These are phyloP conservation scores for Daldinia loculata DNA, from an alignment of 495 filamentous ascomycete genomes.

Conservation along the genomic window DNA sequence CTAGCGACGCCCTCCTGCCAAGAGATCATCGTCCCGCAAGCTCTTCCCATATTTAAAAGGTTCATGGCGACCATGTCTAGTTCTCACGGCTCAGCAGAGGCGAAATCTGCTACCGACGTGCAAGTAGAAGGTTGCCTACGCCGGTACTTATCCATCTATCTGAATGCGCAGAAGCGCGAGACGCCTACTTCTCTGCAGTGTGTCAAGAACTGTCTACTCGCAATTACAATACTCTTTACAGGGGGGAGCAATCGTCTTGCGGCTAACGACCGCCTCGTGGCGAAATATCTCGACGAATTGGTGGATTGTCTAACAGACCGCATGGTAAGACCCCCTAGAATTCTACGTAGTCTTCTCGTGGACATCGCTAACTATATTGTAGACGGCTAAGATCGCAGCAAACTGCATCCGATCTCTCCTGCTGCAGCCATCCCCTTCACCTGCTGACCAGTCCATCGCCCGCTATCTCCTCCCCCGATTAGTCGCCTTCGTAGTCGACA, in stretches of 20 bases:
- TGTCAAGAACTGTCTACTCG: constrained; percentile 91
- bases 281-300: constrained; percentile 75
- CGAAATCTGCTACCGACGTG: constrained; percentile 52
- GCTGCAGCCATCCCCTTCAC: constrained; percentile 67
- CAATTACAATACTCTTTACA: constrained; percentile 87
- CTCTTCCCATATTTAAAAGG: constrained; percentile 89
- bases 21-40: constrained; percentile 85
- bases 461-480: constrained; percentile 79
- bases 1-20: constrained; percentile 88
- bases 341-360: constrained; percentile 25
- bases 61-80: constrained; percentile 79
- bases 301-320: constrained; percentile 83
- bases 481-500: constrained; percentile 74
- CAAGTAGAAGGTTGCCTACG: constrained; percentile 76
- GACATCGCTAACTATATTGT: background rate
- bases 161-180: constrained; percentile 84
- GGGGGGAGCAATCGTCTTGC: constrained; percentile 75
- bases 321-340: constrained; percentile 57
- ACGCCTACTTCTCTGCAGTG: constrained; percentile 80
- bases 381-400: constrained; percentile 87
- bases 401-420: constrained; percentile 87
- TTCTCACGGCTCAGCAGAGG: constrained; percentile 48
- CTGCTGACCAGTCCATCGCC: constrained; percentile 75
- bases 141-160: constrained; percentile 81
- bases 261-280: constrained; percentile 74